Base-by-base conservation (phyloP, 768 basidiomycete genomes). In the Hemileccinum rubropunctum region DNA sequence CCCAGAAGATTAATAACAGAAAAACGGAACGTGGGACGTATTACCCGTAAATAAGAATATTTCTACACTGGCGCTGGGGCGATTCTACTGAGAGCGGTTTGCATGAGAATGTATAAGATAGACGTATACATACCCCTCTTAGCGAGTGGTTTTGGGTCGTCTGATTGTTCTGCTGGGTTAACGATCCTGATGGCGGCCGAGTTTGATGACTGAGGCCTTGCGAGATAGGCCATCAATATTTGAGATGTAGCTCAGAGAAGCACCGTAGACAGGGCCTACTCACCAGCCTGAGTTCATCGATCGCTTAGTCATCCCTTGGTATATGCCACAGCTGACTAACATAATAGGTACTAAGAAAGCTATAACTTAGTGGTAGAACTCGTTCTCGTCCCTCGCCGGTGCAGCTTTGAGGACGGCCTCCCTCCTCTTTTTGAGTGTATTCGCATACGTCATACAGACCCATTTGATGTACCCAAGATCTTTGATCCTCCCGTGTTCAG, bases 31-130 rank as follows among this genome's bases (percentile, higher is more conserved):
- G 9, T n/a, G 36, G 30, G 10, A 42, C 14, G 56, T 3, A 67
- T 56, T 71, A 94, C 92, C 94, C 93, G 64, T 94, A 88, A 55
- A 95, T 94, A 66, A 88, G 73, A 45, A 94, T 83, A 74, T 97
- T 95, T 63, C 89, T 83, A 71, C 93, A 97, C 61, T 93, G 87
- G 46, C 86, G 81, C 66, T 85, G 83, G 13, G 79, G 76, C 40
- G 81, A 75, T 71, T 89, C 86, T 88, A 62, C 36, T 36, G 38
- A 13, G 38, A 36, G 18, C 14, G 18, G 41, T 54, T 51, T 28
- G 23, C 6, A 56, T 40, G 46, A 41, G 49, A 48, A 36, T 6
- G 4, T 6, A 23, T 15, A 48, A 32, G 21, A 21, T 44, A 45
- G 42, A 27, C 2, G 13, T 15, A 18, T 18, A 76, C 75, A 62